phyloP scores from a whole-genome alignment of 2,329 filamentous ascomycete species.

The Diaporthe velutina region DNA sequence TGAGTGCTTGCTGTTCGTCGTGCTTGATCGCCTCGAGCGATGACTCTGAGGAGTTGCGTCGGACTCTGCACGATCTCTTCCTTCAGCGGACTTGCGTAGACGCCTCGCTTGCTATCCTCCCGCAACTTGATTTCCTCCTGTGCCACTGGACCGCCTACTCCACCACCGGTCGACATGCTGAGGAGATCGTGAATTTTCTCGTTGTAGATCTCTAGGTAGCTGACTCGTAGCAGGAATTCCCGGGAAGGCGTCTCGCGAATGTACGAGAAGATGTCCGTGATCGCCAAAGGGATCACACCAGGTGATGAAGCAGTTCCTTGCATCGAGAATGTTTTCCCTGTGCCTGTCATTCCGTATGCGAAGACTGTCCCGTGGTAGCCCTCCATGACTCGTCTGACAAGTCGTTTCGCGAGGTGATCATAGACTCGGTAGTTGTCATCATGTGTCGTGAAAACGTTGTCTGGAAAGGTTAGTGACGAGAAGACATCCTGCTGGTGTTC shows the following conservation, averaged over 20 bases:
- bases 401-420: constrained; percentile 90
- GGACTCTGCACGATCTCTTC: constrained; percentile 99
- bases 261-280: constrained; percentile 99
- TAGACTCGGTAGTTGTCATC: constrained; percentile 97
- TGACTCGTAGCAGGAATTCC: constrained; percentile 94
- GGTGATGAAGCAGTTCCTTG: constrained; percentile 96
- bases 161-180: constrained; percentile 75
- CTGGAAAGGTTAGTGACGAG: constrained; percentile 58
- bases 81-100: constrained; percentile 95
- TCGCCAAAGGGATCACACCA: constrained; percentile 95
- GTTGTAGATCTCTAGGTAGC: constrained; percentile 99
- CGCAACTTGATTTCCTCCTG: constrained; percentile 97
- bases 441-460: constrained; percentile 95
- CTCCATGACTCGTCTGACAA: constrained; percentile 98
- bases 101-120: constrained; percentile 95
- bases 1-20: constrained; percentile 94
- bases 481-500: neutral
- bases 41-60: constrained; percentile 93
- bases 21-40: constrained; percentile 92
- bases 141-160: constrained; percentile 63
- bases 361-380: constrained; percentile 99
- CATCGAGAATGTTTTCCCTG: constrained; percentile 99
- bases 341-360: constrained; percentile 98
- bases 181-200: constrained; percentile 96
- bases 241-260: constrained; percentile 96